Evolutionary conservation across 345 rosid species (phyloP).

Genomic region (Eucalyptus erythrocorys): DNA sequence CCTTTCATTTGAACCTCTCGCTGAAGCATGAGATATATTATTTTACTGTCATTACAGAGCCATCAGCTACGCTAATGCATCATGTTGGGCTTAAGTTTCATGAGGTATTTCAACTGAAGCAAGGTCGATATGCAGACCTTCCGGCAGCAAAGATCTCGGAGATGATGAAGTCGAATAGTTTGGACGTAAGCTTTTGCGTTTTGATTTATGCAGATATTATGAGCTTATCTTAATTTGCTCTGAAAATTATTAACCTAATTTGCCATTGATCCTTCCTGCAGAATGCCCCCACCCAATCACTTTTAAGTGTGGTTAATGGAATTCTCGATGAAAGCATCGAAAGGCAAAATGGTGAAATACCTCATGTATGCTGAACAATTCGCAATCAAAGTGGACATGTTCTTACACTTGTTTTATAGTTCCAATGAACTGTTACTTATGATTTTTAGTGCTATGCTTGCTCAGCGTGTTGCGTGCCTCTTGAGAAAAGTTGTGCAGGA

Average conservation of each 20-base stretch:
- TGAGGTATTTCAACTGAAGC: slow-evolving; percentile 83
- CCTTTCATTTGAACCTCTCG: not conserved
- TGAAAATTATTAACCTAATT: not conserved
- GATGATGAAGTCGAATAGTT: slow-evolving; percentile 77
- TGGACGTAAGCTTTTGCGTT: slow-evolving; percentile 37
- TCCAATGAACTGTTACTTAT: not conserved
- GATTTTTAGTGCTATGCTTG: not conserved
- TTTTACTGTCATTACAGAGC: slow-evolving; percentile 19
- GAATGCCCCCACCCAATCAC: slow-evolving; percentile 95
- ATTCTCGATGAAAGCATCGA: slow-evolving; percentile 88
- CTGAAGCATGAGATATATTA: not conserved
- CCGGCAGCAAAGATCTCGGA: slow-evolving; percentile 74
- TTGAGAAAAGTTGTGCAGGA: slow-evolving; percentile 87
- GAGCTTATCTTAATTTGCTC: not conserved
- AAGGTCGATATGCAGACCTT: slow-evolving; percentile 72
- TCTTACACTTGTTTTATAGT: not conserved
- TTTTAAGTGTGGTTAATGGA: slow-evolving; percentile 77
- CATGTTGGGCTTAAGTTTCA: slow-evolving; percentile 73
- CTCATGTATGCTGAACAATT: slow-evolving; percentile 43
- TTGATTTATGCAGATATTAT: not conserved
- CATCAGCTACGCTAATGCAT: slow-evolving; percentile 39
- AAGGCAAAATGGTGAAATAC: slow-evolving; percentile 67
- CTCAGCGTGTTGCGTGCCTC: slow-evolving; percentile 78
- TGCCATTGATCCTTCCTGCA: slow-evolving; percentile 11
- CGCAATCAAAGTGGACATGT: not conserved